Evolutionary conservation across 257 asterid genomes (phyloP).

Genomic region (Echium plantagineum): DNA sequence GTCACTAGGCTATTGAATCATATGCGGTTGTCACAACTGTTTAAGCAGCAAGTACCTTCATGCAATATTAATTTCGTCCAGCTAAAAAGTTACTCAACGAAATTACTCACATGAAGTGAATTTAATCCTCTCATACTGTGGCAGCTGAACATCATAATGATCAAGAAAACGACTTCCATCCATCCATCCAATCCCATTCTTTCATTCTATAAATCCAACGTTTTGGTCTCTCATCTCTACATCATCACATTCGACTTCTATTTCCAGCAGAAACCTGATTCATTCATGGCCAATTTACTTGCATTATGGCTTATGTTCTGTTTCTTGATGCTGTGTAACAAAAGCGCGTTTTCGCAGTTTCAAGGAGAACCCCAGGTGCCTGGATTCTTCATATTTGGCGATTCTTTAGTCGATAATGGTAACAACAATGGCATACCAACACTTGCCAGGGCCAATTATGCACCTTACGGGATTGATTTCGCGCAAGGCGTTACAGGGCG

Average conservation of each 20-base stretch:
- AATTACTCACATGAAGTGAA: not conserved
- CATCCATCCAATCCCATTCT: not conserved
- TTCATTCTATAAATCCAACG: not conserved
- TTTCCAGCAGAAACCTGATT: not conserved
- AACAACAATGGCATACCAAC: slow-evolving; percentile 37
- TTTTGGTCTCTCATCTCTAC: not conserved
- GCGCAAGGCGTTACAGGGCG: slow-evolving; percentile 41
- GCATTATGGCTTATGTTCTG: not conserved
- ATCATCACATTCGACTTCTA: not conserved
- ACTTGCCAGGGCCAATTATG: slow-evolving; percentile 31
- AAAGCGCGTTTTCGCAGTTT: not conserved
- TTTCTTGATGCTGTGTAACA: not conserved
- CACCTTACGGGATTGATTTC: slow-evolving; percentile 52
- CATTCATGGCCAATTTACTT: not conserved
- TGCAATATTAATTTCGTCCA: not conserved
- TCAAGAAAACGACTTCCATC: not conserved
- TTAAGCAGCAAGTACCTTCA: not conserved
- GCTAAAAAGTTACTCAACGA: not conserved
- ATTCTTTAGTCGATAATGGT: slow-evolving; percentile 45
- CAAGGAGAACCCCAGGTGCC: slow-evolving; percentile 31
- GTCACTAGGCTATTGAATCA: too few relatives aligned
- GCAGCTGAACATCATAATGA: not conserved
- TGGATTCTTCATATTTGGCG: slow-evolving; percentile 37
- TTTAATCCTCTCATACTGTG: not conserved
- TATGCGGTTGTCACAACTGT: not conserved